Base-by-base conservation (phyloP, 1,284 basidiomycete species). In the Mycena citricolor region DNA sequence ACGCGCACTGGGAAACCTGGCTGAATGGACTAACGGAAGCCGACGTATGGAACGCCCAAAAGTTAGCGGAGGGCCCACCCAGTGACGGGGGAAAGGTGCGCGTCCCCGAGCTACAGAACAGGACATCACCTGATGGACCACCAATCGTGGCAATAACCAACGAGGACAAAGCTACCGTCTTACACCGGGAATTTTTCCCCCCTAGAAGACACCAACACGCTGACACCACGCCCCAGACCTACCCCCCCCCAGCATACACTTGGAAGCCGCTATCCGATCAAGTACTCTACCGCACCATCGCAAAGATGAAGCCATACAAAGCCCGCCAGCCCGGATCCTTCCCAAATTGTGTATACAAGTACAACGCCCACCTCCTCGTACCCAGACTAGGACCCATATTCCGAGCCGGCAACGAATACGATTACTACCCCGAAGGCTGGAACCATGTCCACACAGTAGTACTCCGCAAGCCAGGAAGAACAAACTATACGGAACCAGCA, bases 311-410 rank as follows among this genome's bases (percentile, higher is more conserved):
- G 19, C 56, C 61, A 0, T 62, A 60, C 57, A 74, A 74, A 34
- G 70, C 64, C 0, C 57, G 65, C 0, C 63, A 66, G 0, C 61
- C 63, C 0, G 65, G 68, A 24, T 57, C 57, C 0, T 59, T 69
- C 8, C 59, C 66, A 0, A 73, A 72, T 44, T 49, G 58, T 7
- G 63, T 71, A 2, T 57, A 64, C 40, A 61, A 45, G 16, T 30
- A 62, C 4, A 61, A 54, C 29, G 26, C 29, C 0, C 55, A 62
- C n/a, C n/a, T 58, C 0, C 53, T 73, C 0, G 35, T 58, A 1
- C 55, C 54, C 4, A 39, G 52, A 17, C 52, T 71, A 0, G 26
- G 26, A 10, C 26, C 26, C 33, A 8, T 35, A 10, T 35, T 19
- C 17, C 7, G 17, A 5, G 14, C 33, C 7, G 5, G 10, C 17